Evolutionary conservation across 2,329 filamentous ascomycete genomes (phyloP).

Genomic region (Polychaeton citri): DNA sequence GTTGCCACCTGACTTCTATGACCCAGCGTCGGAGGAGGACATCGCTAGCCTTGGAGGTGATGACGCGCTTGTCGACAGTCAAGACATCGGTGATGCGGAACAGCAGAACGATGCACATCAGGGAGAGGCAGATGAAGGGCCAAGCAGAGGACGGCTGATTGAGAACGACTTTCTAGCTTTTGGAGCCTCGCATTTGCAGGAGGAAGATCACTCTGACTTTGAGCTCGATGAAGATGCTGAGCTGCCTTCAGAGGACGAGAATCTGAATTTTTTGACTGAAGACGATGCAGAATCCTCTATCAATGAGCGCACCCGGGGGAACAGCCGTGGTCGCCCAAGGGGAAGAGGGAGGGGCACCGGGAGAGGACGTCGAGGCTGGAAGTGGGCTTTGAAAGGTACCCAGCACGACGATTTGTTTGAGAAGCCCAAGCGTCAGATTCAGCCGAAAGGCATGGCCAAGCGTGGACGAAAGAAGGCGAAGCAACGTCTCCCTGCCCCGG

Average conservation of each 20-base stretch:
- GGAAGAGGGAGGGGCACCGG: conserved; percentile 10
- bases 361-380: conserved; percentile 16
- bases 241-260: neutral
- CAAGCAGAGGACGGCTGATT: conserved; percentile 15
- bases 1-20: conserved; percentile 23
- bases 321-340: conserved; percentile 5
- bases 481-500: conserved; percentile 53
- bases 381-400: conserved; percentile 19
- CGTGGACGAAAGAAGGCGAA: conserved; percentile 27
- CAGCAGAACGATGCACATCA: conserved; percentile 5
- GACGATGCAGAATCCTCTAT: neutral
- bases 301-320: neutral
- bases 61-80: conserved; percentile 13
- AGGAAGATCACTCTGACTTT: conserved; percentile 4
- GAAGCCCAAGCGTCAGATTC: conserved; percentile 5
- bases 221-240: neutral
- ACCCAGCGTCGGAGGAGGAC: conserved; percentile 20
- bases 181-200: conserved; percentile 12
- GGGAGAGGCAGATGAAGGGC: conserved; percentile 13
- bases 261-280: neutral
- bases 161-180: conserved; percentile 17
- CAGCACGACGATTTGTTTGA: conserved; percentile 17
- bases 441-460: conserved; percentile 7
- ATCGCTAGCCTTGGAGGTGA: conserved; percentile 9
- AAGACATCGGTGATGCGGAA: conserved; percentile 5